Percentiles rank a stretch among this genome's conserved stretches.
These are phyloP conservation scores for Teratosphaeria destructans DNA, from an alignment of 2,329 filamentous ascomycete species.

Conservation along the genomic window DNA sequence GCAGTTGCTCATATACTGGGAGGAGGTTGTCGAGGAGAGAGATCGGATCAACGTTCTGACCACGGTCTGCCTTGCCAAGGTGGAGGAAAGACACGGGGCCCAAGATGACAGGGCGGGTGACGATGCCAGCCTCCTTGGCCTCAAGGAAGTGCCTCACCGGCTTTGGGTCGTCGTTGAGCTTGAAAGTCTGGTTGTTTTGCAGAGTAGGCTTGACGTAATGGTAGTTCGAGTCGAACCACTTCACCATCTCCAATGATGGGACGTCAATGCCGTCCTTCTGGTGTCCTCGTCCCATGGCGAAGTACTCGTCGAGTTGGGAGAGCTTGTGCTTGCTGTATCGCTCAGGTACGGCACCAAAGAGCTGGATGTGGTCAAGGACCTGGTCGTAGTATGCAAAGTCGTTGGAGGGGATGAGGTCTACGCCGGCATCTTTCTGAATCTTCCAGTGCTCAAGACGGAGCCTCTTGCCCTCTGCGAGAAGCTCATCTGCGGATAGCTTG, in stretches of 20 bases:
- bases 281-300: conserved; percentile 98
- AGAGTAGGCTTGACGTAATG: conserved; percentile 99
- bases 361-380: conserved; percentile 93
- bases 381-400: conserved; percentile 99
- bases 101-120: conserved; percentile 85
- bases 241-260: conserved; percentile 86
- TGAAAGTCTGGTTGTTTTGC: conserved; percentile 94
- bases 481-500: conserved; percentile 85
- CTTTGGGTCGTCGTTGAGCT: conserved; percentile 78
- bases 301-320: conserved; percentile 88
- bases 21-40: conserved; percentile 86
- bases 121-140: conserved; percentile 93
- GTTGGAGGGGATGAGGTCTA: conserved; percentile 97
- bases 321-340: conserved; percentile 88
- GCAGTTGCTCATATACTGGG: conserved; percentile 87
- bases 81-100: conserved; percentile 96
- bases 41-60: conserved; percentile 85
- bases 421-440: conserved; percentile 97
- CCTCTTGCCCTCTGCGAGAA: conserved; percentile 90
- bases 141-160: conserved; percentile 89
- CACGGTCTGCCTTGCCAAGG: conserved; percentile 96
- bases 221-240: conserved; percentile 99
- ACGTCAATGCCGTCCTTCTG: conserved; percentile 93
- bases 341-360: conserved; percentile 88
- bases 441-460: conserved; percentile 97